Percentiles rank a stretch among this genome's conserved stretches.
phyloP scores from a whole-genome alignment of 768 basidiomycete species.

The Termitomyces bulborhizus region DNA sequence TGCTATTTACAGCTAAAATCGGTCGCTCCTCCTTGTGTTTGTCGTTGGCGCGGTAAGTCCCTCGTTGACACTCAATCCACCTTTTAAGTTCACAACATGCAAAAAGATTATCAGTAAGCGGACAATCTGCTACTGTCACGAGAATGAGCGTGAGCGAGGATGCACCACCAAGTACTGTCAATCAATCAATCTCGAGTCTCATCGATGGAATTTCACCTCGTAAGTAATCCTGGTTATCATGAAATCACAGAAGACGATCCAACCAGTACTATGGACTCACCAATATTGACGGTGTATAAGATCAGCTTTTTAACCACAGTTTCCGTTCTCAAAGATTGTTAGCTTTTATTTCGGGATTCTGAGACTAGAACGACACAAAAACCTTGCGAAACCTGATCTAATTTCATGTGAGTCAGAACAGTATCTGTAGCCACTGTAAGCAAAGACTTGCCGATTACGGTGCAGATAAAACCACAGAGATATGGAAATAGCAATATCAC shows the following conservation, averaged over 20 bases:
- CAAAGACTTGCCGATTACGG: not conserved
- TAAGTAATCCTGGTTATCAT: conserved; percentile 1
- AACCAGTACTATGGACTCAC: not conserved
- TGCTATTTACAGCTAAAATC: no score
- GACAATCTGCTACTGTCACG: no score
- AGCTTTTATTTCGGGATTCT: no score
- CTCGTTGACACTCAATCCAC: no score
- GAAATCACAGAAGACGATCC: not conserved
- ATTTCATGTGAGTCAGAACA: not conserved
- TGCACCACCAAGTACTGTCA: not conserved
- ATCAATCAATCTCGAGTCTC: not conserved
- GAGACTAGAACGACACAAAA: not conserved
- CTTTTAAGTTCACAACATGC: no score
- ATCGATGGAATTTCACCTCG: not conserved
- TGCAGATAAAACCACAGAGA: conserved; percentile 6
- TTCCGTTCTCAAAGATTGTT: not conserved
- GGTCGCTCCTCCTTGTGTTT: no score
- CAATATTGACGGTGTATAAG: conserved; percentile 9
- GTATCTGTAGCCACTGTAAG: not conserved
- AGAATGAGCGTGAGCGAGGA: conserved; percentile 9
- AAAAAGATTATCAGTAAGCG: no score
- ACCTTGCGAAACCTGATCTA: conserved; percentile 8
- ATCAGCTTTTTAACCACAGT: conserved; percentile 9
- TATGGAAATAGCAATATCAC: conserved; percentile 7
- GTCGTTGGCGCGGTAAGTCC: no score